Percentiles rank a stretch among this genome's conserved stretches.
phyloP scores from a whole-genome alignment of 1,139 yeast species.

The Nakaseomyces kungkrabaensis region DNA sequence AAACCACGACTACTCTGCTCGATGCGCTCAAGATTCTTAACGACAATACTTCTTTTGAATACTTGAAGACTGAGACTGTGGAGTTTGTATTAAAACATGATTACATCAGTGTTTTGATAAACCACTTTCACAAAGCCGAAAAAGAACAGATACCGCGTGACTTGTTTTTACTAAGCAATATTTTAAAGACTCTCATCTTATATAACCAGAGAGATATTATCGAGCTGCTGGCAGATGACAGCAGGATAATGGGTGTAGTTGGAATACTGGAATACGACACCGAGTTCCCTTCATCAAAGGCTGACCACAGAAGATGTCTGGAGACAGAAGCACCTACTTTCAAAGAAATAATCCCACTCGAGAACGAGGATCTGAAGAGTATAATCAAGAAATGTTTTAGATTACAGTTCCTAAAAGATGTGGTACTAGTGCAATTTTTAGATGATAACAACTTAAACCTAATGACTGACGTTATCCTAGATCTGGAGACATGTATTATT shows the following conservation, averaged over 20 bases:
- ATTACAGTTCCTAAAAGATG: constrained; percentile 75
- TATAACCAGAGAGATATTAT: constrained; percentile 63
- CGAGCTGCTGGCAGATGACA: constrained; percentile 58
- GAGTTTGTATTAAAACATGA: constrained; percentile 40
- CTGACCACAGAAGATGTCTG: constrained; percentile 65
- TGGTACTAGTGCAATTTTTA: constrained; percentile 65
- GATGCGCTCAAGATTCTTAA: constrained; percentile 43
- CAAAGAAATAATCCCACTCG: constrained; percentile 62
- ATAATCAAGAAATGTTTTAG: constrained; percentile 67
- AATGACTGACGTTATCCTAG: constrained; percentile 35
- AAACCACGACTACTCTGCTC: constrained; percentile 37
- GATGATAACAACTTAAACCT: constrained; percentile 71
- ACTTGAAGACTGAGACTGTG: constrained; percentile 44
- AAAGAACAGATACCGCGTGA: constrained; percentile 37
- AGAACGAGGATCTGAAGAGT: constrained; percentile 38
- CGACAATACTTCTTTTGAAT: constrained; percentile 50
- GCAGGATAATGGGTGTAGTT: constrained; percentile 49
- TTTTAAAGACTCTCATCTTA: constrained; percentile 56
- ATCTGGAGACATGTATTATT: constrained; percentile 38
- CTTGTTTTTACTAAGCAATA: constrained; percentile 59
- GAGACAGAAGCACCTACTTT: constrained; percentile 45
- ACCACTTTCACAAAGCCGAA: constrained; percentile 50
- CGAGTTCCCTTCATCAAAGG: constrained; percentile 67
- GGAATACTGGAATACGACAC: constrained; percentile 92
- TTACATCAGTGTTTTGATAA: constrained; percentile 45